A percentile compares a stretch with the other conserved stretches of the same genome.
Evolutionary conservation across 176 grass and related monocot species (phyloP).

Genomic region (Saccharum officinarum): DNA sequence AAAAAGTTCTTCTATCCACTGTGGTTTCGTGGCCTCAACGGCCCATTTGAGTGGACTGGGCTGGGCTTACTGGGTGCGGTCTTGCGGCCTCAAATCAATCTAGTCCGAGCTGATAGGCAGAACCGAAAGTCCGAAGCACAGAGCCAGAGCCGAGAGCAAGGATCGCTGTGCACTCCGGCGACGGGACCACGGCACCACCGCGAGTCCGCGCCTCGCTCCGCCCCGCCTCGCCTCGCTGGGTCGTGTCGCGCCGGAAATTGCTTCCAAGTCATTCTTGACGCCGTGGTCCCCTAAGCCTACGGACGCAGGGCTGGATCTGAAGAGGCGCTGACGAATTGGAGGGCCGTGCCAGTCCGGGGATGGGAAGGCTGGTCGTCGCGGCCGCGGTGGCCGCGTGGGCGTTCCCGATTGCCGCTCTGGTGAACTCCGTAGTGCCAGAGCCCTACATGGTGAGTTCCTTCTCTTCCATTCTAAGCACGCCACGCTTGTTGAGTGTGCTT

Average conservation of each 20-base stretch:
- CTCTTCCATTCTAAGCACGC: neutral
- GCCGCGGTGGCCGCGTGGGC: conserved; percentile 49
- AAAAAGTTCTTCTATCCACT: too few species aligned
- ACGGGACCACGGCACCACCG: neutral
- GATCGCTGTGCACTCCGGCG: conserved; percentile 27
- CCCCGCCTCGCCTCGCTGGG: neutral
- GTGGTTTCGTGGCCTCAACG: too few species aligned
- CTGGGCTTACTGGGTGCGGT: neutral
- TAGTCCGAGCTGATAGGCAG: neutral
- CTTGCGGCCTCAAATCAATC: neutral
- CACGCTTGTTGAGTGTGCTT: neutral
- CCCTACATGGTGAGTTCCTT: conserved; percentile 72
- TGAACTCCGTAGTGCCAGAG: conserved; percentile 61
- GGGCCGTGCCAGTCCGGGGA: neutral
- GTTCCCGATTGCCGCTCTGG: conserved; percentile 46
- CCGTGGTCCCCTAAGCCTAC: neutral
- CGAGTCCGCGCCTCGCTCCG: too few species aligned
- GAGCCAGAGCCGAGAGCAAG: neutral
- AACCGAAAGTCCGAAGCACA: neutral
- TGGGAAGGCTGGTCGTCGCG: conserved; percentile 53
- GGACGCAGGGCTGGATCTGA: conserved; percentile 38
- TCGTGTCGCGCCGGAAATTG: neutral
- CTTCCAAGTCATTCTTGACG: neutral
- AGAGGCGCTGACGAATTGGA: neutral
- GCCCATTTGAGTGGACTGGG: neutral